Evolutionary conservation across 768 basidiomycete genomes (phyloP), one percentile per base, ranked within the genome.

Genomic region (Hericium rajendrae): DNA sequence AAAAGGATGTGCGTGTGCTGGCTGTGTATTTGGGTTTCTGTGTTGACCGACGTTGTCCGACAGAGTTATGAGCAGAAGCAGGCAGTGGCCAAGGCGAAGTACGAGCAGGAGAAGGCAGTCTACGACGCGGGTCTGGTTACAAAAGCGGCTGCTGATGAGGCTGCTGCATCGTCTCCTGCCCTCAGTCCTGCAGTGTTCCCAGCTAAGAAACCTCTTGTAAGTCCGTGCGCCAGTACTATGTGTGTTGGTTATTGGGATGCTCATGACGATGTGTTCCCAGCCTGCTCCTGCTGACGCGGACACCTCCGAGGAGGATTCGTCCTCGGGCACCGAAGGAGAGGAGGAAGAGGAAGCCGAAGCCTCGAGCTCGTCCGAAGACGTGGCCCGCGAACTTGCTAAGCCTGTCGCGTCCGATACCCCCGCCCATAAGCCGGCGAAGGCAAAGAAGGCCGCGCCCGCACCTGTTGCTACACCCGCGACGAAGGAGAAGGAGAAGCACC

Each of bases 1-100:
- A 88, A 66, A 93, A 90, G 72, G 76, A 84, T 71, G 94, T 92
- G 63, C 61, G 88, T 74, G 1, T 39, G 48, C 12, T 6, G 24
- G 16, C 18, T 28, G 12, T 55, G 39, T 16, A 38, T 28, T 32
- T 24, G 40, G 38, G 28, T 22, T 16, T 12, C 53, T 26, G 60
- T 37, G 60, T 26, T n/a, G 13, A 48, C 51, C 48, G 65, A 69
- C 54, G 57, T 51, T n/a, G 15, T 38, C 59, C 26, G 52, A 9
- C 60, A 88, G 86, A 71, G 73, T 41, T 89, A 86, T 61, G 68
- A 72, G 54, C 64, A 73, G 64, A 65, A 76, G 40, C 83, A 83
- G 64, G 73, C 72, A 12, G 74, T 67, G 39, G 83, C 82, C n/a
- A 89, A 88, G 67, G 75, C 77, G 58, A 72, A 75, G 39, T 92